A percentile compares a stretch with the other conserved stretches of the same genome.
These are phyloP conservation scores for Ascocoryne sarcoides DNA, from an alignment of 2,329 filamentous ascomycete genomes.

Conservation along the genomic window DNA sequence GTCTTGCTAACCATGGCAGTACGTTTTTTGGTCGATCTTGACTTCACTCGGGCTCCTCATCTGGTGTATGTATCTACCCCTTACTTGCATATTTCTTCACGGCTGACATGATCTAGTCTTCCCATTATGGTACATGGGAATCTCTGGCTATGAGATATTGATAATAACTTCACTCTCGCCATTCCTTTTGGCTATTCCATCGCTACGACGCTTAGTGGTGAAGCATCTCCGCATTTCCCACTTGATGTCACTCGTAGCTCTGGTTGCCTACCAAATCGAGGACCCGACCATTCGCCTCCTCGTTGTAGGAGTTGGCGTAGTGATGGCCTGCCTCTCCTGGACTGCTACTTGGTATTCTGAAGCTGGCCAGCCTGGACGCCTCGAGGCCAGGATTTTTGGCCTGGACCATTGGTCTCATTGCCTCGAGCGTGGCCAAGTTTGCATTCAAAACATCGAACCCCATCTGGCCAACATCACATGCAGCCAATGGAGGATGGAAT, in stretches of 20 bases:
- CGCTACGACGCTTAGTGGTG: constrained; percentile 58
- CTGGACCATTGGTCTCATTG: constrained; percentile 71
- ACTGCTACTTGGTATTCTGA: constrained; percentile 73
- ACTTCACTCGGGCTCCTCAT: constrained; percentile 83
- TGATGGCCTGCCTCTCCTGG: constrained; percentile 76
- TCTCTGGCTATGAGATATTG: constrained; percentile 88
- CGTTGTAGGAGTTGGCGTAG: constrained; percentile 70
- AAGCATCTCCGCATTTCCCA: constrained; percentile 64
- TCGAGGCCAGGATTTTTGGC: constrained; percentile 78
- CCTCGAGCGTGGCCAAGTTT: constrained; percentile 85
- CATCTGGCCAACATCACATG: constrained; percentile 90
- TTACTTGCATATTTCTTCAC: neutral
- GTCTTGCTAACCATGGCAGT: constrained; percentile 39
- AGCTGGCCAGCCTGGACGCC: constrained; percentile 59
- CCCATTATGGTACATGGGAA: constrained; percentile 97
- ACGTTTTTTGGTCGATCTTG: constrained; percentile 90
- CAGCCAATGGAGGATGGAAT: constrained; percentile 86
- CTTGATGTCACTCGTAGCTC: constrained; percentile 66
- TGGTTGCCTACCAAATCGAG: constrained; percentile 70
- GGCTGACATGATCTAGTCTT: constrained; percentile 54
- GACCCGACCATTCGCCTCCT: constrained; percentile 70
- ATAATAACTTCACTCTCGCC: constrained; percentile 81
- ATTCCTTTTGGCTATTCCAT: constrained; percentile 62
- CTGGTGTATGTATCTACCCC: constrained; percentile 66
- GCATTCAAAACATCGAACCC: constrained; percentile 93